phyloP scores from a whole-genome alignment of 1,284 basidiomycete species.

The Cutaneotrichosporon cyanovorans region DNA sequence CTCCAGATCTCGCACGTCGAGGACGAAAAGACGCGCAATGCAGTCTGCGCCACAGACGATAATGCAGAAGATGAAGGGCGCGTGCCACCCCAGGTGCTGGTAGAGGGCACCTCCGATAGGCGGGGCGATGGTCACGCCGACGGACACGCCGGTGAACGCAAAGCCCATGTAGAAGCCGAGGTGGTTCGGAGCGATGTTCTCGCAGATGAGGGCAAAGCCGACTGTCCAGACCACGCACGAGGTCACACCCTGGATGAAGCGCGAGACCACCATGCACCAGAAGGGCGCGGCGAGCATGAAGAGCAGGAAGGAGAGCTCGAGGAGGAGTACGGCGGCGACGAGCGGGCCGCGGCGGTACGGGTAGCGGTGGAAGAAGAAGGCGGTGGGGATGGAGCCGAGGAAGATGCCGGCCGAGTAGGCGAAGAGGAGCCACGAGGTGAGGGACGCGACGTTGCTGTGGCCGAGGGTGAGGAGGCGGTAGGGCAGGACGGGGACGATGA shows the following conservation, averaged over 20 bases:
- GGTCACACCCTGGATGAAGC: slow-evolving; percentile 63
- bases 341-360: slow-evolving; percentile 55
- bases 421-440: slow-evolving; percentile 37
- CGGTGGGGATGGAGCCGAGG: slow-evolving; percentile 59
- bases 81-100: slow-evolving; percentile 59
- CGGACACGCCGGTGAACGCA: slow-evolving; percentile 60
- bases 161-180: slow-evolving; percentile 64
- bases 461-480: slow-evolving; percentile 47
- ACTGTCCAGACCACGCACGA: slow-evolving; percentile 65
- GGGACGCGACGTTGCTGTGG: slow-evolving; percentile 29
- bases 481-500: slow-evolving; percentile 58
- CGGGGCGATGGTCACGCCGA: slow-evolving; percentile 52
- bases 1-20: slow-evolving; percentile 39
- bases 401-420: slow-evolving; percentile 37
- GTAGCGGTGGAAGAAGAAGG: slow-evolving; percentile 57
- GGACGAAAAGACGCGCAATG: slow-evolving; percentile 49
- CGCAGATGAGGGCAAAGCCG: slow-evolving; percentile 49
- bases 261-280: slow-evolving; percentile 62
- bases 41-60: slow-evolving; percentile 57
- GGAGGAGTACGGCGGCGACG: slow-evolving; percentile 46
- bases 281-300: slow-evolving; percentile 68
- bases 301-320: slow-evolving; percentile 53
- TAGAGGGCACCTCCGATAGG: slow-evolving; percentile 65
- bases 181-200: slow-evolving; percentile 55
- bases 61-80: slow-evolving; percentile 65